Evolutionary conservation across 148 eudicot genomes (phyloP).

Genomic region (Vaccinium vitisidaea): DNA sequence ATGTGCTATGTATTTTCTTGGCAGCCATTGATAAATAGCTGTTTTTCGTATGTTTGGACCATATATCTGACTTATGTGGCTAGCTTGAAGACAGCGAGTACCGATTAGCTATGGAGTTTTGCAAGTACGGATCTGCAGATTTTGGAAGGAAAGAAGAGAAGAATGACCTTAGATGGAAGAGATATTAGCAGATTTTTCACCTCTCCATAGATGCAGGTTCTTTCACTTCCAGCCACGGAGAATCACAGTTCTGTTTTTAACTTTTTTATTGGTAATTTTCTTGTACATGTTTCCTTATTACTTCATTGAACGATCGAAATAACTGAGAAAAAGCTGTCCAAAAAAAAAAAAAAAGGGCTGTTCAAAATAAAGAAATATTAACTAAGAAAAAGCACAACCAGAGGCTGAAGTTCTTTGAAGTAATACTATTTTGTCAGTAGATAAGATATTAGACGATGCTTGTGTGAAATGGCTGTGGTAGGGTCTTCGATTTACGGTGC

Average conservation of each 20-base stretch:
- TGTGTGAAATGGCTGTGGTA: too few relatives aligned
- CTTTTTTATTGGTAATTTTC: neutral
- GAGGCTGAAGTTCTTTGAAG: neutral
- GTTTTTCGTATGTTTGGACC: conserved; percentile 73
- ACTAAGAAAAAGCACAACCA: neutral
- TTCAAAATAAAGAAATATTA: neutral
- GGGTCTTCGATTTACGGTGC: too few relatives aligned
- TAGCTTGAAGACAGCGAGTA: conserved; percentile 53
- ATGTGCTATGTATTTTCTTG: neutral
- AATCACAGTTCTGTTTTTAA: neutral
- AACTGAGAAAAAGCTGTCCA: neutral
- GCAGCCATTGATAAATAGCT: conserved; percentile 74
- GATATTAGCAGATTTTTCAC: neutral
- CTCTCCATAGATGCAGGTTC: neutral
- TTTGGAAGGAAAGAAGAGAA: neutral
- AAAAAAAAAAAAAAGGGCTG: too few relatives aligned
- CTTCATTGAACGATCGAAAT: neutral
- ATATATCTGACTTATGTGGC: conserved; percentile 81
- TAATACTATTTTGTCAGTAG: too few relatives aligned
- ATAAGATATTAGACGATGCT: too few relatives aligned
- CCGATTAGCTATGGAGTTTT: conserved; percentile 8
- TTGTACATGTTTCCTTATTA: neutral
- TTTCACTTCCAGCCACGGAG: neutral
- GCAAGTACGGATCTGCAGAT: neutral
- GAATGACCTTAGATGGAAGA: neutral